These are phyloP conservation scores for Vitis labrusca DNA, from an alignment of 164 flowering plant genomes.

Conservation along the genomic window DNA sequence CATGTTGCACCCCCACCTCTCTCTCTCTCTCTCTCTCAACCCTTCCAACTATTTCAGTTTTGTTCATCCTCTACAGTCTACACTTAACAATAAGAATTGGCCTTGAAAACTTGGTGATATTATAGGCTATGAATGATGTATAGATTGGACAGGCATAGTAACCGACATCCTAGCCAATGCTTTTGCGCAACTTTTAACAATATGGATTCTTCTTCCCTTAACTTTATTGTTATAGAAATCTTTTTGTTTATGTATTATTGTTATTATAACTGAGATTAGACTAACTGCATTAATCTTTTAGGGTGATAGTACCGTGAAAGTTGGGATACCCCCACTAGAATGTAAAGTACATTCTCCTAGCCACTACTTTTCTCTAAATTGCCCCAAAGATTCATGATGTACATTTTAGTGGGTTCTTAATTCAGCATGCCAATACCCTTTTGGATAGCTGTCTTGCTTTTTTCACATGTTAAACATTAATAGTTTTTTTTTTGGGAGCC, in stretches of 20 bases:
- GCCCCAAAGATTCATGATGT: conserved; percentile 18
- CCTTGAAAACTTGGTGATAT: too few relatives aligned
- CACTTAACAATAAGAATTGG: too few relatives aligned
- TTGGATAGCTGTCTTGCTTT: conserved; percentile 10
- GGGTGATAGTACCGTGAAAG: conserved; percentile 7
- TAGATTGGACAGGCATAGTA: too few relatives aligned
- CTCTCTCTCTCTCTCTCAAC: too few relatives aligned
- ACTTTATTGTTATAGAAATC: neutral
- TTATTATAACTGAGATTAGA: conserved; percentile 5
- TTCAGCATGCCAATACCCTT: conserved; percentile 12
- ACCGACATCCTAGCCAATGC: too few relatives aligned
- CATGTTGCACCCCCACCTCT: too few relatives aligned
- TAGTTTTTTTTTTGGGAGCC: neutral
- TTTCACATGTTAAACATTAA: conserved; percentile 18
- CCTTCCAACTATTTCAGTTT: too few relatives aligned
- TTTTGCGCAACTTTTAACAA: too few relatives aligned
- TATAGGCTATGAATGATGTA: too few relatives aligned
- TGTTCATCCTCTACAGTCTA: too few relatives aligned
- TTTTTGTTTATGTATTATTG: neutral
- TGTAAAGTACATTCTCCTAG: conserved; percentile 8
- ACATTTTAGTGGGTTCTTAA: conserved; percentile 10
- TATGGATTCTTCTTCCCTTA: neutral
- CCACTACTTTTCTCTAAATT: neutral
- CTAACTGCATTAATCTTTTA: neutral
- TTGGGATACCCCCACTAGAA: conserved; percentile 12